Conservation (phyloP, 441 rosid genomes). For the Erysimum cheiri region DNA sequence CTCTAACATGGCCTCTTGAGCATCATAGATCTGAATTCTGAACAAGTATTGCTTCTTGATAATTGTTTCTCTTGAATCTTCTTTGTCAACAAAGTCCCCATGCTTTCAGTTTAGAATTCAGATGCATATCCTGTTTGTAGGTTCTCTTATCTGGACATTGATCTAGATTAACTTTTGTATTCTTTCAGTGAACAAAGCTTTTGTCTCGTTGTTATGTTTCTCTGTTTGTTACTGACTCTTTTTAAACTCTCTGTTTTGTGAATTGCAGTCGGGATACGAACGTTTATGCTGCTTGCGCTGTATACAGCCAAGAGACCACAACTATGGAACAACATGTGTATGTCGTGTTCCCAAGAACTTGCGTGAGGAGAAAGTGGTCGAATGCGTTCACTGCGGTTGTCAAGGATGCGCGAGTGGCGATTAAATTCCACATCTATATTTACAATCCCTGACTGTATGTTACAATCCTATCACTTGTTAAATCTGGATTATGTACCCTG, state of each 20-base stretch:
- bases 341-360: conserved; percentile 63
- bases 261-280: conserved; percentile 61
- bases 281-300: conserved; percentile 63
- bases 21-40: neutral
- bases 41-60: neutral
- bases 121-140: conserved; percentile 1
- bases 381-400: conserved; percentile 68
- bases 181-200: neutral
- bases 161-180: neutral
- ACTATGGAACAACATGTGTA: conserved; percentile 59
- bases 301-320: conserved; percentile 65
- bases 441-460: conserved; percentile 7
- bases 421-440: conserved; percentile 31
- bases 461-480: conserved; percentile 21
- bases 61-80: neutral
- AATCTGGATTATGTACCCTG: conserved; percentile 20
- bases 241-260: conserved; percentile 19
- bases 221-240: neutral
- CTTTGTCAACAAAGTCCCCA: neutral
- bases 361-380: conserved; percentile 64
- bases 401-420: conserved; percentile 65
- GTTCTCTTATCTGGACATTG: neutral
- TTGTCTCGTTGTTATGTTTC: neutral
- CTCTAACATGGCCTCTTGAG: neutral
- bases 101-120: neutral